Conservation (phyloP, 2,329 filamentous ascomycete genomes). For the Elsinoe perseae region DNA sequence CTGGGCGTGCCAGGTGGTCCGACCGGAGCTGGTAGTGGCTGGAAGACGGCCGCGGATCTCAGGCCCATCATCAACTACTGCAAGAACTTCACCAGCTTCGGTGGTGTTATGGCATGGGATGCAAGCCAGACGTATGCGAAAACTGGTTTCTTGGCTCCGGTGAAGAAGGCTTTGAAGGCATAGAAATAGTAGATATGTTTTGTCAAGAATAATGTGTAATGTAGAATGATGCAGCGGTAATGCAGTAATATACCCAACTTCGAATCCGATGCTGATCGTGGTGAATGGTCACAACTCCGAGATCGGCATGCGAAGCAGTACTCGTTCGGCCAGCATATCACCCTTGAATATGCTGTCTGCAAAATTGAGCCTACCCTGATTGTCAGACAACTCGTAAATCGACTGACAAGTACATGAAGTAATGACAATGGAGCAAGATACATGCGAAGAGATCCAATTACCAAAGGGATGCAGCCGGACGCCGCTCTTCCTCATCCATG, state of each 20-base stretch:
- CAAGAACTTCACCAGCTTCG: slow-evolving; percentile 39
- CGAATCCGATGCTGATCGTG: too few relatives aligned
- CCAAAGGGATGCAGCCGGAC: slow-evolving; percentile 4
- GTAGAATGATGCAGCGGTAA: background rate
- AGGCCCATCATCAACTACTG: slow-evolving; percentile 41
- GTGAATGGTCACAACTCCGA: too few relatives aligned
- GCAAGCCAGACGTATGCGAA: slow-evolving; percentile 39
- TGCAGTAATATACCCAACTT: too few relatives aligned
- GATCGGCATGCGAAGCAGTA: too few relatives aligned
- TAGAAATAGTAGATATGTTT: background rate
- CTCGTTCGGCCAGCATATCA: too few relatives aligned
- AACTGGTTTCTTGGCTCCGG: slow-evolving; percentile 37
- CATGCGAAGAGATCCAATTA: slow-evolving; percentile 11
- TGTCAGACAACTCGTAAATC: too few relatives aligned
- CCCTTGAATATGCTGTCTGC: too few relatives aligned
- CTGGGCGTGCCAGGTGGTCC: slow-evolving; percentile 40
- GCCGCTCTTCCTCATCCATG: slow-evolving; percentile 15
- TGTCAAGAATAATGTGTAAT: background rate
- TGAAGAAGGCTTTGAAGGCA: slow-evolving; percentile 38
- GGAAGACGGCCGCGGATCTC: background rate
- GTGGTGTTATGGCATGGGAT: slow-evolving; percentile 55
- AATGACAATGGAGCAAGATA: background rate
- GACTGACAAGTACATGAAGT: too few relatives aligned
- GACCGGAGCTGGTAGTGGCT: slow-evolving; percentile 22
- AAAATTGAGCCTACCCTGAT: too few relatives aligned